phyloP scores from a whole-genome alignment of 352 stramenopile genomes.

The Phytophthora sojae region DNA sequence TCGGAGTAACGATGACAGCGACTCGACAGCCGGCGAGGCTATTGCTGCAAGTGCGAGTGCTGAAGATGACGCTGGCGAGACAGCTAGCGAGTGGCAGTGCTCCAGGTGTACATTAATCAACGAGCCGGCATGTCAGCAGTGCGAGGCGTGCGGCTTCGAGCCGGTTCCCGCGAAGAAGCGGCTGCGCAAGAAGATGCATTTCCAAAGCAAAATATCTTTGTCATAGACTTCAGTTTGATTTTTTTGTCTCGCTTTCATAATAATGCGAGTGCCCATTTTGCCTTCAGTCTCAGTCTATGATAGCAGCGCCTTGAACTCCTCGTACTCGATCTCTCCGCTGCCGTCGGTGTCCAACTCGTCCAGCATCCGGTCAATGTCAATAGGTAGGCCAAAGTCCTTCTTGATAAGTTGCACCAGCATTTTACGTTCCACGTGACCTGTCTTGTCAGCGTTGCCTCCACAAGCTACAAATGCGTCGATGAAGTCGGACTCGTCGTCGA shows the following conservation, averaged over 20 bases:
- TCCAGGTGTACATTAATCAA: conserved; percentile 86
- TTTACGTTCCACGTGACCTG: conserved; percentile 89
- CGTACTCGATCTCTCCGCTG: conserved; percentile 96
- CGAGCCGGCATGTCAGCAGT: conserved; percentile 55
- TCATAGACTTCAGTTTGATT: conserved; percentile 43
- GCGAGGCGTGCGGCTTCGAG: conserved; percentile 76
- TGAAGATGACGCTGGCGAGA: conserved; percentile 26
- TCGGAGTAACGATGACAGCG: conserved; percentile 39
- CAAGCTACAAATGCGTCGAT: conserved; percentile 97
- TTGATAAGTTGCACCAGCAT: conserved; percentile 96
- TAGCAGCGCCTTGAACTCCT: conserved; percentile 95
- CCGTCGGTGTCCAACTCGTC: conserved; percentile 96
- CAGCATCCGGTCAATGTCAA: conserved; percentile 97
- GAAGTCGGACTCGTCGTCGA: conserved; percentile 97
- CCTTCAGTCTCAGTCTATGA: conserved; percentile 45
- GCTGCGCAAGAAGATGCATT: conserved; percentile 74
- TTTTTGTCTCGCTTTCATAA: background rate
- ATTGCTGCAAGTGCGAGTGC: conserved; percentile 15
- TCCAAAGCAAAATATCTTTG: conserved; percentile 83
- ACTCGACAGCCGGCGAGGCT: conserved; percentile 29
- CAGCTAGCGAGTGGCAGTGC: conserved; percentile 67
- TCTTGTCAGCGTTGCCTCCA: conserved; percentile 92
- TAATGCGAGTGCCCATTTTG: background rate
- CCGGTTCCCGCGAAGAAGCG: conserved; percentile 57
- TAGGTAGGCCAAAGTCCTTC: conserved; percentile 95